Base-by-base conservation (phyloP, 352 stramenopile species). In the Plasmopara muralis region DNA sequence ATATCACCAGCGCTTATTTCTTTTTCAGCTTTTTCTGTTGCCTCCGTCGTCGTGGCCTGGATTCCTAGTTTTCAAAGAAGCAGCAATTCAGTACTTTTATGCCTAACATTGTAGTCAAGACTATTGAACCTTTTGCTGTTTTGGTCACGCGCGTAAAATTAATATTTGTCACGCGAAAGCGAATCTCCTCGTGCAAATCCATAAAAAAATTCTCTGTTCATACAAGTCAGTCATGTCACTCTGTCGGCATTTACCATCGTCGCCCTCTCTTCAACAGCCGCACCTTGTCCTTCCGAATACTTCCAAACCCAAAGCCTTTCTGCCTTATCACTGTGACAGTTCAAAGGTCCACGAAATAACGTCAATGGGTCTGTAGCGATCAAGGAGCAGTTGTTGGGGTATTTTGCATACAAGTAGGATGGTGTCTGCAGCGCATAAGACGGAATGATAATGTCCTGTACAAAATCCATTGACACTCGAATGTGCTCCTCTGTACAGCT, bases 401-500 rank as follows among this genome's bases (percentile, higher is more conserved):
- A 25, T 3, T 25, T 25, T 35, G n/a, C 50, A 33, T 46, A 48
- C 81, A 91, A 93, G 64, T 91, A 91, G 20, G 83, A 93, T 43
- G 83, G 83, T 35, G 79, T 90, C 75, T 93, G 83, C 50, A 93
- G 73, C 38, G 83, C 83, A 59, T 93, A 93, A 25, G 78, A 90
- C 41, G 83, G 83, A 51, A 93, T 93, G 60, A 91, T 89, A 45
- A 93, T 93, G 60, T 93, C 83, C 68, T 93, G 83, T 50, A 93
- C 77, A 68, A 93, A 93, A 56, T 93, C 83, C 77, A 93, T 93
- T 10, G 80, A 89, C n/a, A 93, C 77, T 53, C 85, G 77, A 44
- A 95, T 91, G 62, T 93, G 81, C 51, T 93, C 80, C 55, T 93
- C 84, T 34, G 86, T 93, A 63, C 85, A 93, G 68, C 79, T 93